Conservation (phyloP, 192 early-diverging fungal species). For the Geranomyces variabilis region DNA sequence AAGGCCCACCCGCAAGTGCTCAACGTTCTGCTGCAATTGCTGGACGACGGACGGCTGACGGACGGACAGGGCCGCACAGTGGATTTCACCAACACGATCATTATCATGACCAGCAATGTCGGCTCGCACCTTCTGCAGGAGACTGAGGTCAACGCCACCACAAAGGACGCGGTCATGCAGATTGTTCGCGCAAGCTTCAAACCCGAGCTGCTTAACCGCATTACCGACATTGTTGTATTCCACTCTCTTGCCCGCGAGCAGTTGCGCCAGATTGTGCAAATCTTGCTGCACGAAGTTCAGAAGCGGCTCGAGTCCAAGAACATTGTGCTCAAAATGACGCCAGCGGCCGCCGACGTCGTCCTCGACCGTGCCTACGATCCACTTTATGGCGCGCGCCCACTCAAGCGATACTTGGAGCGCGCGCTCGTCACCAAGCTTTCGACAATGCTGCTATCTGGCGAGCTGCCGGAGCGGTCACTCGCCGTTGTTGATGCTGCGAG, state of each 20-base stretch:
- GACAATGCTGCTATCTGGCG: constrained; percentile 67
- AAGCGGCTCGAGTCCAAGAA: constrained; percentile 75
- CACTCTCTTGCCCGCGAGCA: constrained; percentile 62
- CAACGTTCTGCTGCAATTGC: constrained; percentile 90
- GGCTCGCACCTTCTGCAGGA: constrained; percentile 65
- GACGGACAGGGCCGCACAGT: constrained; percentile 91
- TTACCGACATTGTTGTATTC: constrained; percentile 93
- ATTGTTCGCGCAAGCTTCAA: constrained; percentile 82
- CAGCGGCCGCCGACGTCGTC: constrained; percentile 75
- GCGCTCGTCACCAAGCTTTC: constrained; percentile 81
- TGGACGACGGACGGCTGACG: constrained; percentile 96
- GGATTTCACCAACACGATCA: constrained; percentile 93
- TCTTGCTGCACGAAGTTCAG: constrained; percentile 68
- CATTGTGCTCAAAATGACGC: constrained; percentile 71
- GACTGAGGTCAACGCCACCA: constrained; percentile 12
- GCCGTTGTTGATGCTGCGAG: constrained; percentile 31
- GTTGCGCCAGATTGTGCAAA: constrained; percentile 70
- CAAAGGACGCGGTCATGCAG: constrained; percentile 68
- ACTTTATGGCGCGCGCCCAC: constrained; percentile 90
- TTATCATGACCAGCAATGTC: constrained; percentile 95
- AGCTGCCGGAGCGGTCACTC: constrained; percentile 55
- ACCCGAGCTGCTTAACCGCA: constrained; percentile 94
- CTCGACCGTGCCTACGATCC: constrained; percentile 86
- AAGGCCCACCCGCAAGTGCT: constrained; percentile 93
- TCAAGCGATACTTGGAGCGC: constrained; percentile 87